Evolutionary conservation across 805 yeast species (phyloP), one percentile per base, ranked within the genome.

Genomic region (Candida xyloterini): DNA sequence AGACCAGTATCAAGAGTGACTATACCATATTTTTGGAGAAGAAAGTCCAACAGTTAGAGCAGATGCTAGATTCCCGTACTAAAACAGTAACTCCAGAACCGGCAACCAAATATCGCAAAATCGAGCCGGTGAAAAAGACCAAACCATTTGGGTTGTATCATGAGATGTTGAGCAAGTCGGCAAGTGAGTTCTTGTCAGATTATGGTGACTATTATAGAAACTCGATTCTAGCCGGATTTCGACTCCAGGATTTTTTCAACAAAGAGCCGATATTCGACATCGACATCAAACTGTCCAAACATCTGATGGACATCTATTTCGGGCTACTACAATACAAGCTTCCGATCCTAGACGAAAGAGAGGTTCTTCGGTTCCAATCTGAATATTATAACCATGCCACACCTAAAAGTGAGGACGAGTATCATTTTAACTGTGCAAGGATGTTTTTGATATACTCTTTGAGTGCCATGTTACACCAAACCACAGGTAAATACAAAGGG

Each of bases 1-100:
- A 62, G 46, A 59, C 65, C 10, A 71, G 70, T 10, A 60, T 58
- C 5, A 78, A 76, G 51, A 79, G 77, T 48, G 81, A 76, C 25
- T 79, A 80, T 51, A 79, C 84, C 0, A 41, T 66, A 11, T 67
- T 76, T 54, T 53, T 80, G 40, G 86, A 80, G 49, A 73, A 71
- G 41, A 74, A 74, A 51, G 68, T 80, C 25, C 68, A 67, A 38
- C 71, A 66, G 38, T 52, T 80, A 32, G 84, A 80, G 47, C 69
- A 66, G 30, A 42, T 74, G 21, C 51, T 77, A 21, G 73, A 71
- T 34, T 43, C 57, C 9, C 18, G 14, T 7, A 30, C 35, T 20
- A 36, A 46, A 3, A 37, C 33, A 16, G 34, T 33, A 7, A 15
- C 34, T 11, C 38, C 22, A 5, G 47, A 43, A 20, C 47, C 46